phyloP scores from a whole-genome alignment of 2,329 filamentous ascomycete genomes.

The Xylaria multiplex region DNA sequence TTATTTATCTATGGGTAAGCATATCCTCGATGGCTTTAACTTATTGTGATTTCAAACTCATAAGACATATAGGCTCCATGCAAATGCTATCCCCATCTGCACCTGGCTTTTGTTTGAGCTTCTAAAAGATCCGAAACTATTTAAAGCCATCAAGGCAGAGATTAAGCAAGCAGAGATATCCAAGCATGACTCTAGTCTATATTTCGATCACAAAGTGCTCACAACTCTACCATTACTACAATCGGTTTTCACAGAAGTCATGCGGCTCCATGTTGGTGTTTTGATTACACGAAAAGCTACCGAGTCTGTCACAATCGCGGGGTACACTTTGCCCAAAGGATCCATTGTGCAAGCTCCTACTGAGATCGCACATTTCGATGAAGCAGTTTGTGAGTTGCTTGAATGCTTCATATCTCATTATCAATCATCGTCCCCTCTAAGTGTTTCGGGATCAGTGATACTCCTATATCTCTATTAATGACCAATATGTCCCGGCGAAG shows the following conservation, averaged over 20 bases:
- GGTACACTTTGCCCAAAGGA: neutral
- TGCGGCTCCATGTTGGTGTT: neutral
- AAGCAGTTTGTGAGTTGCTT: conserved; percentile 7
- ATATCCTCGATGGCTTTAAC: neutral
- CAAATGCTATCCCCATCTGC: conserved; percentile 7
- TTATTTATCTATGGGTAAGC: neutral
- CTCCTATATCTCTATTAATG: too few relatives aligned
- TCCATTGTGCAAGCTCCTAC: neutral
- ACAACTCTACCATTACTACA: neutral
- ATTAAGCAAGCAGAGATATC: neutral
- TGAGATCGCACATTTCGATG: neutral
- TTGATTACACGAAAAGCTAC: conserved; percentile 1
- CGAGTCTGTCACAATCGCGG: neutral
- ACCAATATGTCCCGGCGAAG: too few relatives aligned
- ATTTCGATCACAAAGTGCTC: neutral
- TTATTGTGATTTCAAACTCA: too few relatives aligned
- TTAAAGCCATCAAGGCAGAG: neutral
- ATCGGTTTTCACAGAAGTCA: conserved; percentile 1
- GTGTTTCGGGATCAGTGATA: too few relatives aligned
- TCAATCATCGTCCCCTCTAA: too few relatives aligned
- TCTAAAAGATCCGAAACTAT: neutral
- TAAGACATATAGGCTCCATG: neutral
- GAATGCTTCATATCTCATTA: too few relatives aligned
- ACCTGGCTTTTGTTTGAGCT: conserved; percentile 7
- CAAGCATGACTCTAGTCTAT: neutral